Percentiles rank a stretch among this genome's conserved stretches.
Conservation (phyloP, 768 basidiomycete genomes). For the Lentinula guzmanii region DNA sequence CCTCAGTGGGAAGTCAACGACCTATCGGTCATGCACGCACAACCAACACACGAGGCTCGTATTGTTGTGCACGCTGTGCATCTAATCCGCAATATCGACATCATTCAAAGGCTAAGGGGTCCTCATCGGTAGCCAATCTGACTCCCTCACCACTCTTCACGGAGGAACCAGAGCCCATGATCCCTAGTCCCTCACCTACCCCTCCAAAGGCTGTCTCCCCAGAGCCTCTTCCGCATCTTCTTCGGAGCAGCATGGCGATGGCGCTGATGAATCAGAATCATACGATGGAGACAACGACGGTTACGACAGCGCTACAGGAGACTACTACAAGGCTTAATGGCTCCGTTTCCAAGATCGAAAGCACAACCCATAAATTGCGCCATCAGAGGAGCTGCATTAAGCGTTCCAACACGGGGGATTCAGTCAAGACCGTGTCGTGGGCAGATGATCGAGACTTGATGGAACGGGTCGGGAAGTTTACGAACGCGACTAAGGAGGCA, state of each 20-base stretch:
- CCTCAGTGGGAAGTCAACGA: background rate
- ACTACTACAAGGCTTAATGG: background rate
- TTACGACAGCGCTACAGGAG: background rate
- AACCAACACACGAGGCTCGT: background rate
- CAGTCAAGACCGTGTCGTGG: constrained; percentile 69
- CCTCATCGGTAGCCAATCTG: background rate
- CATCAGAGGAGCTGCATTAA: constrained; percentile 63
- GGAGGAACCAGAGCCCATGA: constrained; percentile 3
- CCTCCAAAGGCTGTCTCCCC: constrained; percentile 6
- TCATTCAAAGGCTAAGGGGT: background rate
- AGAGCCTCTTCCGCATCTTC: constrained; percentile 8
- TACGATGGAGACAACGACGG: background rate
- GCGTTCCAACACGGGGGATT: constrained; percentile 48
- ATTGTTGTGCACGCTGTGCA: background rate
- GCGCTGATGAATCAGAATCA: constrained; percentile 3
- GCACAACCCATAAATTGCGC: constrained; percentile 20
- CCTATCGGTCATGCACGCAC: background rate
- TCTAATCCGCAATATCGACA: background rate
- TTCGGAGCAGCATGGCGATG: constrained; percentile 4
- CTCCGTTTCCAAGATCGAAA: background rate
- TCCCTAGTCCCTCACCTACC: constrained; percentile 5
- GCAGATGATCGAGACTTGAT: constrained; percentile 62
- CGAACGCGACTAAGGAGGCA: constrained; percentile 31
- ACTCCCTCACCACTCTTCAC: background rate
- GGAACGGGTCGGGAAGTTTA: constrained; percentile 46